phyloP scores from a whole-genome alignment of 2,329 filamentous ascomycete species.

The Fusarium nanum region DNA sequence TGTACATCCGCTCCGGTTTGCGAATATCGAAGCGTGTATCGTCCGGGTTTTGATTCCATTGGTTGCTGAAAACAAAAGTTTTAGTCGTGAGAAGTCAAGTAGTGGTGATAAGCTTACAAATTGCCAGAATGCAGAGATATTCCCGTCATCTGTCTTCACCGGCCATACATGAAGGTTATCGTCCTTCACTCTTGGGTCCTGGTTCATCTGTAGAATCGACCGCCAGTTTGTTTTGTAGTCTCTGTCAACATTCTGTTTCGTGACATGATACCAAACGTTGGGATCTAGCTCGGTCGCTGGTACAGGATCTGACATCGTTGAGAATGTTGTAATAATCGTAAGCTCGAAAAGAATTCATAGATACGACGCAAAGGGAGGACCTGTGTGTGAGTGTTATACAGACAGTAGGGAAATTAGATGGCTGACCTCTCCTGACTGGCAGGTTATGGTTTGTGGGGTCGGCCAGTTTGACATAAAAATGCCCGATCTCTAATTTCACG shows the following conservation, averaged over 20 bases:
- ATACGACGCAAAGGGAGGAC: accelerated
- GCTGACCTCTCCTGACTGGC: background rate
- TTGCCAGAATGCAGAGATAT: slow-evolving; percentile 1
- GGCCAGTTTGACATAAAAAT: background rate
- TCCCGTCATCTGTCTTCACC: background rate
- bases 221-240: slow-evolving; percentile 41
- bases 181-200: background rate
- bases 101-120: background rate
- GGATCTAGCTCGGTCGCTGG: slow-evolving; percentile 45
- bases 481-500: background rate
- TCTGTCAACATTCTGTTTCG: slow-evolving; percentile 48
- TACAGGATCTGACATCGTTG: slow-evolving; percentile 1
- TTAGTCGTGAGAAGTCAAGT: background rate
- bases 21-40: slow-evolving; percentile 48
- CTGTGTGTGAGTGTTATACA: background rate
- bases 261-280: slow-evolving; percentile 51
- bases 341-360: background rate
- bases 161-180: slow-evolving; percentile 42
- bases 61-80: slow-evolving; percentile 39
- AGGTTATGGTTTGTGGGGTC: background rate
- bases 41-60: slow-evolving; percentile 38
- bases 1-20: slow-evolving; percentile 44
- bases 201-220: slow-evolving; percentile 30
- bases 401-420: background rate
- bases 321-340: background rate